A percentile compares a stretch with the other conserved stretches of the same genome.
Conservation (phyloP, 176 grass and related monocot genomes). For the Chrysopogon serrulatus region DNA sequence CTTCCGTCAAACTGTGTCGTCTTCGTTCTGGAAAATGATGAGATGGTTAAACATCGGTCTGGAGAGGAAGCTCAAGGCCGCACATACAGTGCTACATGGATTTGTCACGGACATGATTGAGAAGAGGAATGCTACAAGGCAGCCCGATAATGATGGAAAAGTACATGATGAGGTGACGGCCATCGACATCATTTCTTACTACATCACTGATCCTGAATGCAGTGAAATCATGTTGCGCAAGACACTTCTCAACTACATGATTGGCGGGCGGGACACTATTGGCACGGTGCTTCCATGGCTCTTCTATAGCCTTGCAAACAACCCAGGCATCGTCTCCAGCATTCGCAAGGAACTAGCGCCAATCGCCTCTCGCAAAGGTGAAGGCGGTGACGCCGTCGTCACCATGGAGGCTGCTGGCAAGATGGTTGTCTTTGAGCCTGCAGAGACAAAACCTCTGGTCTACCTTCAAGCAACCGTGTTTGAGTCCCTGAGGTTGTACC, state of each 20-base stretch:
- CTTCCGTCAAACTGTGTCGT: not conserved
- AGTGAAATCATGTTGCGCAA: not conserved
- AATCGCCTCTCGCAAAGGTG: too few relatives aligned
- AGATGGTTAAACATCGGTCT: not conserved
- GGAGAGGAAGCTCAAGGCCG: not conserved
- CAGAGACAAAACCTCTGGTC: not conserved
- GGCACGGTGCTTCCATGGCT: not conserved
- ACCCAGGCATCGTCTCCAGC: not conserved
- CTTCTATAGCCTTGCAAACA: not conserved
- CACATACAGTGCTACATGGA: not conserved
- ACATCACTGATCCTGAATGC: too few relatives aligned
- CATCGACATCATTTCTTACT: too few relatives aligned
- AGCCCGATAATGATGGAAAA: too few relatives aligned
- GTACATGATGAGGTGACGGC: too few relatives aligned
- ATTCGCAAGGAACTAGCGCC: not conserved
- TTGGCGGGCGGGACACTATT: not conserved
- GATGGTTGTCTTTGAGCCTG: not conserved
- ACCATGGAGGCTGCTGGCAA: not conserved
- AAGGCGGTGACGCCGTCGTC: too few relatives aligned
- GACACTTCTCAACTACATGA: not conserved
- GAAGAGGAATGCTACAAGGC: not conserved
- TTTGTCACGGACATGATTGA: not conserved
- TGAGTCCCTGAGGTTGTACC: not conserved
- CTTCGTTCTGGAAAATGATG: not conserved
- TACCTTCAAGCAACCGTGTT: not conserved